Conservation (phyloP, 2,329 filamentous ascomycete species). For the Trichoderma polysporum region DNA sequence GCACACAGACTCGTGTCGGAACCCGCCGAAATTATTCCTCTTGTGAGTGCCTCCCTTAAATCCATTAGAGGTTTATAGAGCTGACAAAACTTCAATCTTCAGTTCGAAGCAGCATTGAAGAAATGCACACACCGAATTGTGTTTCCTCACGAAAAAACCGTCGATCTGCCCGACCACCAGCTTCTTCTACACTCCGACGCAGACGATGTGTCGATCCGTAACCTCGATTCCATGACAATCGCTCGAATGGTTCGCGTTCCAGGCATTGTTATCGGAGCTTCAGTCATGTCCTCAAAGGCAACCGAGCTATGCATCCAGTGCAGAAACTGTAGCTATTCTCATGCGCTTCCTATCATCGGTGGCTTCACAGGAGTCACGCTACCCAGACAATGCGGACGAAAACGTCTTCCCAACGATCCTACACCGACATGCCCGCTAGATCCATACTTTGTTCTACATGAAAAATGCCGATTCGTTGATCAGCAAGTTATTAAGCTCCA, state of each 20-base stretch:
- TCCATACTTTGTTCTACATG: conserved; percentile 93
- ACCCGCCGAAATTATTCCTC: conserved; percentile 86
- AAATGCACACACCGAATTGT: conserved; percentile 93
- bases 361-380: conserved; percentile 87
- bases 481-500: conserved; percentile 98
- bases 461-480: conserved; percentile 92
- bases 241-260: conserved; percentile 94
- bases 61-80: not conserved
- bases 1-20: conserved; percentile 87
- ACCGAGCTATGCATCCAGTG: conserved; percentile 85
- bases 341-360: conserved; percentile 70
- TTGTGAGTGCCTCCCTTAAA: conserved; percentile 54
- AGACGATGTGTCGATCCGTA: conserved; percentile 87
- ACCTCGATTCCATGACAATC: conserved; percentile 89
- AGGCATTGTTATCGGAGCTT: conserved; percentile 95
- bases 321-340: conserved; percentile 74
- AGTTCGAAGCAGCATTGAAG: conserved; percentile 91
- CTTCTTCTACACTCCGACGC: conserved; percentile 91
- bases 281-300: conserved; percentile 94
- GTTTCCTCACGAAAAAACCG: conserved; percentile 69
- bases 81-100: not conserved
- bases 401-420: conserved; percentile 62
- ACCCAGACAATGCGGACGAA: conserved; percentile 71
- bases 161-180: conserved; percentile 83
- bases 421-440: conserved; percentile 82